These are phyloP conservation scores for Globisporangium echinulatum DNA, from an alignment of 352 stramenopile genomes.

Conservation along the genomic window DNA sequence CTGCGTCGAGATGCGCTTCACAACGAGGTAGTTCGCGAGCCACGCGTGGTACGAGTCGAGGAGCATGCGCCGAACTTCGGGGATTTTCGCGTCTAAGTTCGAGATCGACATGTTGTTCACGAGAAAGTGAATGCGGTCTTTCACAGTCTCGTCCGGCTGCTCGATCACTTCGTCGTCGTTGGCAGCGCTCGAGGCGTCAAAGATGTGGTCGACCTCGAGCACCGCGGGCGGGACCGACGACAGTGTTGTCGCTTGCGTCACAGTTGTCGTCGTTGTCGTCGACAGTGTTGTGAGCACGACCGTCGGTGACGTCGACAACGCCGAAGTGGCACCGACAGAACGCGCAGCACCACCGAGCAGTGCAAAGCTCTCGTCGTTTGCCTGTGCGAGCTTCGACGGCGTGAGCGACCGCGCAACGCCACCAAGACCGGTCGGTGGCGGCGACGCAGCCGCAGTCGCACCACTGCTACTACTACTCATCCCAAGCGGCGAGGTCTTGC, in stretches of 20 bases:
- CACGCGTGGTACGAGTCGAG: constrained; percentile 92
- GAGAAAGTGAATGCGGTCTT: constrained; percentile 98
- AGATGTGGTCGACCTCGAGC: constrained; percentile 80
- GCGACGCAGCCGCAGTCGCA: constrained; percentile 17
- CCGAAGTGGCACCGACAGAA: constrained; percentile 22
- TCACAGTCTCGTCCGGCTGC: constrained; percentile 78
- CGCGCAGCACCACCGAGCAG: constrained; percentile 1
- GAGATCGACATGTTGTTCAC: constrained; percentile 99
- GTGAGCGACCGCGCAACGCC: constrained; percentile 9
- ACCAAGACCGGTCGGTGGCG: constrained; percentile 4
- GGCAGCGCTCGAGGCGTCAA: constrained; percentile 56
- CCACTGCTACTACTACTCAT: constrained; percentile 19
- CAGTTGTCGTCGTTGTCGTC: constrained; percentile 3
- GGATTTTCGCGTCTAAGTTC: constrained; percentile 96
- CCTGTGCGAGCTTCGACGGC: constrained; percentile 11
- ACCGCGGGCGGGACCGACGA: constrained; percentile 33
- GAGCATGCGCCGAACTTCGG: constrained; percentile 94
- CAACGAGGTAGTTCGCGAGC: constrained; percentile 98
- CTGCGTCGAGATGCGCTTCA: constrained; percentile 98
- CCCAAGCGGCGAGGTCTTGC: constrained; percentile 16
- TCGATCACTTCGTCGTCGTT: constrained; percentile 57
- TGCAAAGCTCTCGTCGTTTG: constrained; percentile 12
- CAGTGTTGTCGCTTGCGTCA: constrained; percentile 19
- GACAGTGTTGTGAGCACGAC: constrained; percentile 8
- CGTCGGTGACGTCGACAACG: constrained; percentile 29